phyloP scores from a whole-genome alignment of 2,329 filamentous ascomycete genomes.

The Coniochaeta ligniaria region DNA sequence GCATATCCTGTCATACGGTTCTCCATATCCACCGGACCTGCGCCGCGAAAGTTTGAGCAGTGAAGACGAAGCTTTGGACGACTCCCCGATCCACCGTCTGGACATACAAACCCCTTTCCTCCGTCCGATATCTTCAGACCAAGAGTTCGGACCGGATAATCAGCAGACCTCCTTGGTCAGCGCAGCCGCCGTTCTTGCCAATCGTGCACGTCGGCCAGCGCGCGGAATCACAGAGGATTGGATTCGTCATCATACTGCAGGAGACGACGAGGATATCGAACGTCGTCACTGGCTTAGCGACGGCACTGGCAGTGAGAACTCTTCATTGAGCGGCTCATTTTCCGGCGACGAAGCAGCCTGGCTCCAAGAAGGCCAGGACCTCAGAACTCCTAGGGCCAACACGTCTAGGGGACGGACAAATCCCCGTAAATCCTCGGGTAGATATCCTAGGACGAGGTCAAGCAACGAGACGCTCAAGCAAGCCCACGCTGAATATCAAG shows the following conservation, averaged over 20 bases:
- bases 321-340: constrained; percentile 63
- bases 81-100: constrained; percentile 53
- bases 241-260: constrained; percentile 79
- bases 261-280: constrained; percentile 60
- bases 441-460: constrained; percentile 37
- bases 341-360: constrained; percentile 39
- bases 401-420: constrained; percentile 14
- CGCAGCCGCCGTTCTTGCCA: constrained; percentile 56
- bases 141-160: constrained; percentile 26
- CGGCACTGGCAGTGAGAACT: constrained; percentile 65
- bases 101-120: constrained; percentile 57
- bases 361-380: constrained; percentile 37
- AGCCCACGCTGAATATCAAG: constrained; percentile 17
- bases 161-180: constrained; percentile 32
- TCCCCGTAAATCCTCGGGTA: constrained; percentile 26
- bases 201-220: constrained; percentile 51
- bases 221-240: constrained; percentile 72
- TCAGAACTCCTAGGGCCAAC: constrained; percentile 34
- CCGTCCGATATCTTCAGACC: constrained; percentile 43
- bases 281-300: constrained; percentile 80
- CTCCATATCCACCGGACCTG: constrained; percentile 66
- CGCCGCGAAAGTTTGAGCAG: constrained; percentile 48
- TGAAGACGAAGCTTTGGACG: constrained; percentile 43
- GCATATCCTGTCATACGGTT: constrained; percentile 64
- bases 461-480: constrained; percentile 51